phyloP scores from a whole-genome alignment of 1,139 yeast species.

The Saccharomyces hybrid region DNA sequence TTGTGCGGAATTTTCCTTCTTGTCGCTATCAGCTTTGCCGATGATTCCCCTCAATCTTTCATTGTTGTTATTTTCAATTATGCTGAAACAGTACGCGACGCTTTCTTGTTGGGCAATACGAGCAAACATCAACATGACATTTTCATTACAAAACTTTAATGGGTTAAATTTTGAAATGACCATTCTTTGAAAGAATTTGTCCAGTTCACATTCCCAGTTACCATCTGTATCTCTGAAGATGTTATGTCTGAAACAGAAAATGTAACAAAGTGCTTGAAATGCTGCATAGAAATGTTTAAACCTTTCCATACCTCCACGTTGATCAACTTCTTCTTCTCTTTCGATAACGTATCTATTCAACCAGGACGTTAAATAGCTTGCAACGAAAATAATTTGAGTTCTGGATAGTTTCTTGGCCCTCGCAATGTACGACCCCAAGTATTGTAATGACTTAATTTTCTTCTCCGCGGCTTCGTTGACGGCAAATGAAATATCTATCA shows the following conservation, averaged over 20 bases:
- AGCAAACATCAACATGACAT: conserved; percentile 91
- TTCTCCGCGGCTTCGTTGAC: conserved; percentile 62
- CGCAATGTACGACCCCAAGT: conserved; percentile 84
- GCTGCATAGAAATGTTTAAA: conserved; percentile 89
- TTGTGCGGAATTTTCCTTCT: conserved; percentile 27
- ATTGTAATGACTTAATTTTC: conserved; percentile 84
- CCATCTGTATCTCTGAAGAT: conserved; percentile 41
- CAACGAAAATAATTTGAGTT: conserved; percentile 69
- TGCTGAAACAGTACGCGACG: conserved; percentile 87
- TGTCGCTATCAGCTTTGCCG: conserved; percentile 24
- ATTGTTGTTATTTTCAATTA: conserved; percentile 78
- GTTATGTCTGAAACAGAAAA: conserved; percentile 80
- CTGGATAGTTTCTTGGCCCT: conserved; percentile 70
- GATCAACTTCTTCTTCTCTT: conserved; percentile 72
- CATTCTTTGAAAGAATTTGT: conserved; percentile 78
- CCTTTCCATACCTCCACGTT: conserved; percentile 66
- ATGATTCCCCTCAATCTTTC: conserved; percentile 37
- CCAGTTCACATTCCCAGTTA: conserved; percentile 76
- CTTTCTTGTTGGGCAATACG: conserved; percentile 84
- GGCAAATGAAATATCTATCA: conserved; percentile 75
- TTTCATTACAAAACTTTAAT: conserved; percentile 84
- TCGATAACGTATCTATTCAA: conserved; percentile 70
- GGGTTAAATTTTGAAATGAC: conserved; percentile 90
- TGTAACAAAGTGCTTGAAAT: conserved; percentile 82
- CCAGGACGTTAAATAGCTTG: conserved; percentile 78